Percentiles rank a stretch among this genome's conserved stretches.
These are phyloP conservation scores for Arachis hypogaea DNA, from an alignment of 306 rosid species.

Conservation along the genomic window DNA sequence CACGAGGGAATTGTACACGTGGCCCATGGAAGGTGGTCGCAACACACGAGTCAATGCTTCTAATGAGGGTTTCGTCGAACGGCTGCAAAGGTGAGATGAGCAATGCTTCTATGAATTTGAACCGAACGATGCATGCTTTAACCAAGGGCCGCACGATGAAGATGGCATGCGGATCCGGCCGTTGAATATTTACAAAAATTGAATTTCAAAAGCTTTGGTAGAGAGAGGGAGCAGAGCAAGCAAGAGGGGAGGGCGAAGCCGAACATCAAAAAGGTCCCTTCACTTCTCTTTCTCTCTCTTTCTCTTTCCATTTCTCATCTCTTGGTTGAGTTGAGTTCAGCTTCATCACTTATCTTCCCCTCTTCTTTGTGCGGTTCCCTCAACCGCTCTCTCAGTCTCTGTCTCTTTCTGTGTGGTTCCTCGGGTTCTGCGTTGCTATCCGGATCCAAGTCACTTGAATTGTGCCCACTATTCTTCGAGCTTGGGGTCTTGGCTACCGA, in stretches of 20 bases:
- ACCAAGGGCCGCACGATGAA: slow-evolving; percentile 50
- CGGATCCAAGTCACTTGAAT: slow-evolving; percentile 46
- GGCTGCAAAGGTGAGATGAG: slow-evolving; percentile 38
- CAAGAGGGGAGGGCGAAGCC: slow-evolving; percentile 50
- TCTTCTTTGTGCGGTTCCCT: not conserved
- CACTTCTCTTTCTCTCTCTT: not conserved
- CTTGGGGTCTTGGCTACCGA: slow-evolving; percentile 47
- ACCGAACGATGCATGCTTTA: slow-evolving; percentile 47
- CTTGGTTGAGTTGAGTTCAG: not conserved
- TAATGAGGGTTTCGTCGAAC: slow-evolving; percentile 45
- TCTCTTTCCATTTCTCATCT: slow-evolving; percentile 4
- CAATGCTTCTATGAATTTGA: slow-evolving; percentile 65
- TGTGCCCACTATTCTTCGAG: slow-evolving; percentile 41
- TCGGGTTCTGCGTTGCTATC: slow-evolving; percentile 25
- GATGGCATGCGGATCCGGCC: slow-evolving; percentile 45
- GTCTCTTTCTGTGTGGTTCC: not conserved
- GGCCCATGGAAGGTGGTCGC: slow-evolving; percentile 17
- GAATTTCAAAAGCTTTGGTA: slow-evolving; percentile 88
- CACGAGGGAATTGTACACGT: not conserved
- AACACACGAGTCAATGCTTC: slow-evolving; percentile 5
- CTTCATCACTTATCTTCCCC: slow-evolving; percentile 16
- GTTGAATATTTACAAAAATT: slow-evolving; percentile 78
- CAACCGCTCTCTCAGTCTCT: slow-evolving; percentile 18
- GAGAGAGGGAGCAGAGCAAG: slow-evolving; percentile 93
- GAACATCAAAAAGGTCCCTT: slow-evolving; percentile 56